These are phyloP conservation scores for Penicillium soppii DNA, from an alignment of 495 filamentous ascomycete species.

Conservation along the genomic window DNA sequence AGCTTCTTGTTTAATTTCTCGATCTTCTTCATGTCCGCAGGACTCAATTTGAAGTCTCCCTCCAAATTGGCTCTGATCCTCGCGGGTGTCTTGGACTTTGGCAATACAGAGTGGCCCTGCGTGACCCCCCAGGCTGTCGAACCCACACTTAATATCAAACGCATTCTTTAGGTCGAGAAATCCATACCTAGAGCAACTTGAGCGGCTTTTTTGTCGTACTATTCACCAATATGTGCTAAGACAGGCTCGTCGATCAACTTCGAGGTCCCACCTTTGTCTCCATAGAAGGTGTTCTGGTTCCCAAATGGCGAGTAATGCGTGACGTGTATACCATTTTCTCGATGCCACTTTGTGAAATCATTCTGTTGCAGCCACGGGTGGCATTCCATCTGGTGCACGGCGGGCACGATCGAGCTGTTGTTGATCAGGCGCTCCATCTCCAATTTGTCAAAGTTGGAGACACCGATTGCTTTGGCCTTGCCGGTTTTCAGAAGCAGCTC, in stretches of 20 bases:
- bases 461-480: slow-evolving; percentile 65
- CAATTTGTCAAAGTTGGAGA: slow-evolving; percentile 71
- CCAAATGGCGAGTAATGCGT: slow-evolving; percentile 70
- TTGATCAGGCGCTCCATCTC: slow-evolving; percentile 69
- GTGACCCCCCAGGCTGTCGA: slow-evolving; percentile 63
- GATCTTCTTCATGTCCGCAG: slow-evolving; percentile 54
- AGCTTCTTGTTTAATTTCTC: slow-evolving; percentile 53
- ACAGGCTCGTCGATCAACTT: slow-evolving; percentile 62
- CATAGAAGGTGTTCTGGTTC: slow-evolving; percentile 67
- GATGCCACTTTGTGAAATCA: slow-evolving; percentile 55
- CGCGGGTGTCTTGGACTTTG: slow-evolving; percentile 59
- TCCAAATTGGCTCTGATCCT: slow-evolving; percentile 58
- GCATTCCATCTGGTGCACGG: slow-evolving; percentile 64
- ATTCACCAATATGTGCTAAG: slow-evolving; percentile 59
- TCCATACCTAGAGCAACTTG: slow-evolving; percentile 59
- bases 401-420: slow-evolving; percentile 57
- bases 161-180: not conserved
- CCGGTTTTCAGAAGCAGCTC: slow-evolving; percentile 56
- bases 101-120: slow-evolving; percentile 63
- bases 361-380: slow-evolving; percentile 64
- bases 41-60: slow-evolving; percentile 56
- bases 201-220: slow-evolving; percentile 59
- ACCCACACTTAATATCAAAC: not conserved
- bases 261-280: slow-evolving; percentile 42
- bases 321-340: slow-evolving; percentile 56